Evolutionary conservation across 2,329 filamentous ascomycete genomes (phyloP).

Genomic region (Botrytis fabae): DNA sequence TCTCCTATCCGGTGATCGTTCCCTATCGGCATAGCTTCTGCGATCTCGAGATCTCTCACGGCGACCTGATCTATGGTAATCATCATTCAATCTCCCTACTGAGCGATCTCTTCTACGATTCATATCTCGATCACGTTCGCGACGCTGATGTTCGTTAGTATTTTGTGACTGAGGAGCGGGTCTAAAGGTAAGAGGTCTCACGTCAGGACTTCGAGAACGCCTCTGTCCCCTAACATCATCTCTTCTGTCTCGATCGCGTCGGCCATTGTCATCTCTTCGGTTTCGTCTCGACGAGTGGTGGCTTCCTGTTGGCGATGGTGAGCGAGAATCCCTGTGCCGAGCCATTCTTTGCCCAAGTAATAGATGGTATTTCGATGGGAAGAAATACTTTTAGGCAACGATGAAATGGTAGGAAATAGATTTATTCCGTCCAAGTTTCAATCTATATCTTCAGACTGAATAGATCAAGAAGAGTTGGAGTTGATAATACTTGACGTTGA

Average conservation of each 20-base stretch:
- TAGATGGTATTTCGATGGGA: conserved; percentile 33
- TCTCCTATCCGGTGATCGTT: conserved; percentile 58
- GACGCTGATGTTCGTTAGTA: conserved; percentile 49
- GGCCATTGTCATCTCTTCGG: conserved; percentile 52
- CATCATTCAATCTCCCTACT: conserved; percentile 65
- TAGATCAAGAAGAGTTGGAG: not conserved
- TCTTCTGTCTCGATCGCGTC: conserved; percentile 51
- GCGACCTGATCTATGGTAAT: conserved; percentile 60
- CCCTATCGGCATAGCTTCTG: conserved; percentile 55
- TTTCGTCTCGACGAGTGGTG: conserved; percentile 65
- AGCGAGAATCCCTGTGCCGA: conserved; percentile 67
- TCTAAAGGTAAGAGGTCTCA: conserved; percentile 46
- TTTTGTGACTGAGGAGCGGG: conserved; percentile 25
- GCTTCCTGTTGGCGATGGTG: conserved; percentile 92
- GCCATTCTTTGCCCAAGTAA: conserved; percentile 51
- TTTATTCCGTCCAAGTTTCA: not conserved
- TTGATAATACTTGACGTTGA: conserved; percentile 1
- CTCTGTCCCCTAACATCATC: conserved; percentile 52
- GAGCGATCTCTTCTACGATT: conserved; percentile 71
- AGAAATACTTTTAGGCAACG: conserved; percentile 48
- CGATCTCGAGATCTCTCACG: conserved; percentile 66
- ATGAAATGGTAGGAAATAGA: conserved; percentile 19
- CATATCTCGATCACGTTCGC: conserved; percentile 59
- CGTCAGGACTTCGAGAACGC: conserved; percentile 62
- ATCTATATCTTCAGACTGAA: not conserved